Percentiles rank a stretch among this genome's conserved stretches.
phyloP scores from a whole-genome alignment of 2,329 filamentous ascomycete genomes.

The Verticillium dahliae region DNA sequence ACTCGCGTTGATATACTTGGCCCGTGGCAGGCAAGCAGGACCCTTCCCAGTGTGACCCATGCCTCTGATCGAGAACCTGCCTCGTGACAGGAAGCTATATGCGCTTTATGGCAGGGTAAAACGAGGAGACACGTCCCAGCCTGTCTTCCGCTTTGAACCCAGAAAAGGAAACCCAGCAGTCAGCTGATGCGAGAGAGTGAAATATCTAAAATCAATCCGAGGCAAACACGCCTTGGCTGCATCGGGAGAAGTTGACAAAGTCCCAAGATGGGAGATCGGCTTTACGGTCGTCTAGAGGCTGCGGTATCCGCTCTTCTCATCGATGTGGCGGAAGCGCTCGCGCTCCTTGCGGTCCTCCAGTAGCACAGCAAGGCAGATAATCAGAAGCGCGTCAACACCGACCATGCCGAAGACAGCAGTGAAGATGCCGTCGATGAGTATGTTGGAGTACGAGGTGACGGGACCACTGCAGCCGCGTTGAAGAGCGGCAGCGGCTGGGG shows the following conservation, averaged over 20 bases:
- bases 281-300: slow-evolving; percentile 34
- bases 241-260: background rate
- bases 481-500: slow-evolving; percentile 62
- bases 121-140: too few relatives aligned
- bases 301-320: slow-evolving; percentile 63
- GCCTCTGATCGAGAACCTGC: background rate
- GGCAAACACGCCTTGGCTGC: background rate
- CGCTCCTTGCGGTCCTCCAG: slow-evolving; percentile 76
- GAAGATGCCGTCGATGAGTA: slow-evolving; percentile 69
- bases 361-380: slow-evolving; percentile 67
- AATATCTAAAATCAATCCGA: background rate
- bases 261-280: background rate
- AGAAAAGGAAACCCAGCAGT: background rate
- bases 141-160: too few relatives aligned
- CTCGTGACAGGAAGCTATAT: background rate
- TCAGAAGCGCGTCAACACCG: slow-evolving; percentile 59
- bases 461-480: slow-evolving; percentile 63
- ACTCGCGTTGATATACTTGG: background rate
- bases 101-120: background rate
- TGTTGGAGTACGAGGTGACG: slow-evolving; percentile 63
- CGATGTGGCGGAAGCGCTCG: slow-evolving; percentile 72
- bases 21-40: background rate
- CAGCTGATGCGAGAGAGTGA: background rate
- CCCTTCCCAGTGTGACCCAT: background rate
- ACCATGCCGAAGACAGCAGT: slow-evolving; percentile 76